These are phyloP conservation scores for Globisporangium recalcitrans DNA, from an alignment of 352 stramenopile species.

Conservation along the genomic window DNA sequence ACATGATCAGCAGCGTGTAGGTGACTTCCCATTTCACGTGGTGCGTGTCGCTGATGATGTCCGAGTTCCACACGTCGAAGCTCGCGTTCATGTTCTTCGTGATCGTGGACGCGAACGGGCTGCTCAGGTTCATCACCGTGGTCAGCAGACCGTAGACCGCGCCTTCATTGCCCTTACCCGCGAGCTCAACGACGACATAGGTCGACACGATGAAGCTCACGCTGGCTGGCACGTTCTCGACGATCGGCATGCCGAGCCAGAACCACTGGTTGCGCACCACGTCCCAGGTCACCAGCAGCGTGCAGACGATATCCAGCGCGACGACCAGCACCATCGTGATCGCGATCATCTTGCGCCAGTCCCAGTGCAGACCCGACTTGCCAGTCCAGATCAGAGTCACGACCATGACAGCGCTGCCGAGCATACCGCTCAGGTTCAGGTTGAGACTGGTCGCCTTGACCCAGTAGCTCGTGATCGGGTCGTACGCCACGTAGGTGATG, in stretches of 20 bases:
- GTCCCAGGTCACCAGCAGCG: slow-evolving; percentile 22
- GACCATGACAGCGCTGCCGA: slow-evolving; percentile 8
- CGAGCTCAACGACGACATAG: slow-evolving; percentile 24
- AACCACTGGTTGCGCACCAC: slow-evolving; percentile 26
- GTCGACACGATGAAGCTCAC: slow-evolving; percentile 26
- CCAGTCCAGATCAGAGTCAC: slow-evolving; percentile 15
- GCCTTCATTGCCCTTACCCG: slow-evolving; percentile 25
- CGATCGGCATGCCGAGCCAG: slow-evolving; percentile 21
- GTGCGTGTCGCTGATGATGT: slow-evolving; percentile 16
- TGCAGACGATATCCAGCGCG: slow-evolving; percentile 18
- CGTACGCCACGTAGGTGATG: slow-evolving; percentile 17
- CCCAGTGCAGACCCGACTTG: slow-evolving; percentile 23
- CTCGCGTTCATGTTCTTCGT: slow-evolving; percentile 19
- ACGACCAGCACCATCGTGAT: slow-evolving; percentile 11
- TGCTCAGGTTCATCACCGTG: slow-evolving; percentile 23
- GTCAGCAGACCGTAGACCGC: slow-evolving; percentile 27
- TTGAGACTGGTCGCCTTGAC: slow-evolving; percentile 8
- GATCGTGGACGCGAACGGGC: slow-evolving; percentile 16
- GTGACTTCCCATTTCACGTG: slow-evolving; percentile 23
- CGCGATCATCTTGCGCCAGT: slow-evolving; percentile 19
- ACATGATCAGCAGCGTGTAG: slow-evolving; percentile 22
- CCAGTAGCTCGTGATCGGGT: slow-evolving; percentile 19
- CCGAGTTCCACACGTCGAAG: slow-evolving; percentile 16
- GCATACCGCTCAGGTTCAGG: slow-evolving; percentile 13
- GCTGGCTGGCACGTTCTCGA: slow-evolving; percentile 18